Percentiles rank a stretch among this genome's conserved stretches.
Conservation (phyloP, 2,329 filamentous ascomycete genomes). For the Botrytis byssoidea region DNA sequence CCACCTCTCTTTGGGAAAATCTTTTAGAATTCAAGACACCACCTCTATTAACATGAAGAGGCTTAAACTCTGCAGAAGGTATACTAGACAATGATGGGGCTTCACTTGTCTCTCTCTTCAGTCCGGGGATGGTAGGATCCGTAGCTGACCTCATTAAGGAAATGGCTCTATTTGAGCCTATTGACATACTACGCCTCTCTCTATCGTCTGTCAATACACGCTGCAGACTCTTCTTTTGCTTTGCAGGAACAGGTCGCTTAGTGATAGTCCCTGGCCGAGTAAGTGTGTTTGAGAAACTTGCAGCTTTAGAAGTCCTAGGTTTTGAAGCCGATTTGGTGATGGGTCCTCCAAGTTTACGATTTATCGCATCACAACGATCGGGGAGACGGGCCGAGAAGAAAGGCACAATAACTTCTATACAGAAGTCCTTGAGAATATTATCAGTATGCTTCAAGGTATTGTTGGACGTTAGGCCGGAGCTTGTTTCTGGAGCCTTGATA, state of each 20-base stretch:
- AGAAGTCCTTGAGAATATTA: constrained; percentile 73
- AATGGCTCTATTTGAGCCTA: constrained; percentile 56
- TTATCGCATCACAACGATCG: constrained; percentile 66
- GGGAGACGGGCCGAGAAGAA: constrained; percentile 80
- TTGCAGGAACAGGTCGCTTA: constrained; percentile 48
- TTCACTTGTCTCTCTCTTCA: constrained; percentile 71
- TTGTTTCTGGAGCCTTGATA: constrained; percentile 41
- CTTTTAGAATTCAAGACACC: constrained; percentile 44
- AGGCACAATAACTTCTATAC: constrained; percentile 75
- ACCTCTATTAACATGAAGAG: constrained; percentile 40
- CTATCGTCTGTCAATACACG: constrained; percentile 62
- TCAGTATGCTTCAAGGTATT: constrained; percentile 31
- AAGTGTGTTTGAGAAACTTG: constrained; percentile 43
- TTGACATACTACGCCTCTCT: constrained; percentile 52
- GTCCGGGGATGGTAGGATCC: constrained; percentile 55
- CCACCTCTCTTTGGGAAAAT: constrained; percentile 52
- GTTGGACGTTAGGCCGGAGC: constrained; percentile 34
- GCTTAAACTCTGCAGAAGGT: constrained; percentile 45
- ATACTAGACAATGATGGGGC: constrained; percentile 50
- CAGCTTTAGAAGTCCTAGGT: constrained; percentile 48
- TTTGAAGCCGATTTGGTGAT: constrained; percentile 57
- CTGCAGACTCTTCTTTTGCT: constrained; percentile 54
- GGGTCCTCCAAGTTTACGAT: constrained; percentile 74
- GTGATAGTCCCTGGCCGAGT: constrained; percentile 52
- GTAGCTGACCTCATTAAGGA: constrained; percentile 68